phyloP scores from a whole-genome alignment of 805 yeast genomes.

The Barnettozyma botsteinii region DNA sequence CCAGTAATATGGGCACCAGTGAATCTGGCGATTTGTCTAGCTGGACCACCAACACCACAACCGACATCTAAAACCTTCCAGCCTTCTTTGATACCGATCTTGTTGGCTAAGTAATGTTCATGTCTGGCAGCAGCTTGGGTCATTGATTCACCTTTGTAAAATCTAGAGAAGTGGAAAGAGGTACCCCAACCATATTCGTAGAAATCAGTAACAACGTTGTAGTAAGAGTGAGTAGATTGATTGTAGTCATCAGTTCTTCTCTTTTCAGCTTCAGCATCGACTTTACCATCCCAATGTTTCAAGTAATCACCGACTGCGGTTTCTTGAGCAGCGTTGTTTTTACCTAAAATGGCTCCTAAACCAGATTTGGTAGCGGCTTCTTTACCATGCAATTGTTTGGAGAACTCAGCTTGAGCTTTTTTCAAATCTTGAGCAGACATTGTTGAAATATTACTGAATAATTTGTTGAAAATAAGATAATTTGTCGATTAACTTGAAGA shows the following conservation, averaged over 20 bases:
- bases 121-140: slow-evolving; percentile 94
- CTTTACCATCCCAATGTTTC: slow-evolving; percentile 96
- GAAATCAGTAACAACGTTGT: slow-evolving; percentile 94
- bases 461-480: background rate
- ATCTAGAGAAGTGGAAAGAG: slow-evolving; percentile 94
- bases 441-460: slow-evolving; percentile 1
- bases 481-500: background rate
- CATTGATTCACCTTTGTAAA: slow-evolving; percentile 90
- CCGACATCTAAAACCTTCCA: slow-evolving; percentile 96
- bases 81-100: slow-evolving; percentile 71
- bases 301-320: slow-evolving; percentile 87
- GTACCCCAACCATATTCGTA: slow-evolving; percentile 99
- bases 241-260: slow-evolving; percentile 80
- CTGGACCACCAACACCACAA: slow-evolving; percentile 99
- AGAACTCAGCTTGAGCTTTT: slow-evolving; percentile 50
- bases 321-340: slow-evolving; percentile 72
- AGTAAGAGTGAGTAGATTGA: slow-evolving; percentile 88
- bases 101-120: slow-evolving; percentile 88
- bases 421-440: slow-evolving; percentile 26
- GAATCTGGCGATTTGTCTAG: slow-evolving; percentile 90
- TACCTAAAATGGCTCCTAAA: slow-evolving; percentile 66
- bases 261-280: slow-evolving; percentile 64
- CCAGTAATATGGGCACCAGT: slow-evolving; percentile 85
- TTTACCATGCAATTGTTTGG: slow-evolving; percentile 83
- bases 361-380: slow-evolving; percentile 61